A percentile compares a stretch with the other conserved stretches of the same genome.
phyloP scores from a whole-genome alignment of 2,329 filamentous ascomycete genomes.

The Stromatinia cepivora region DNA sequence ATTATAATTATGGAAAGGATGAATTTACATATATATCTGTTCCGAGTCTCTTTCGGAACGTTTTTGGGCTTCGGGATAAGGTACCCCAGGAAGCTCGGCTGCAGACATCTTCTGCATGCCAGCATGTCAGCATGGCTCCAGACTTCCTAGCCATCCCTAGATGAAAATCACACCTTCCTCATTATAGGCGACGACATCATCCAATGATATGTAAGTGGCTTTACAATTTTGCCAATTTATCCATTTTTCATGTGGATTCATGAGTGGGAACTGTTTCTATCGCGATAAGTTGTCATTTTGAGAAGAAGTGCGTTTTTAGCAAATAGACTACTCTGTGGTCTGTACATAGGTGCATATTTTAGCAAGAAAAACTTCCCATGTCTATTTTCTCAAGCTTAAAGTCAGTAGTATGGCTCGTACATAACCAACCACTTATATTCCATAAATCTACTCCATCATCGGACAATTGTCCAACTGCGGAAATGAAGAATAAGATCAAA shows the following conservation, averaged over 20 bases:
- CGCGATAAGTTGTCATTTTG: neutral
- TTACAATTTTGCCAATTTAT: neutral
- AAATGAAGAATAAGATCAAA: conserved; percentile 12
- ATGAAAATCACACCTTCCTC: conserved; percentile 16
- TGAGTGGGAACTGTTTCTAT: neutral
- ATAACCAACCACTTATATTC: neutral
- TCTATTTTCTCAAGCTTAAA: neutral
- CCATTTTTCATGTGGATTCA: neutral
- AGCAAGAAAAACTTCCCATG: neutral
- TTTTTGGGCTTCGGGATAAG: conserved; percentile 1
- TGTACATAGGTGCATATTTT: neutral
- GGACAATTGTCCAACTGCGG: conserved; percentile 4
- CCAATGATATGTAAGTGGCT: neutral
- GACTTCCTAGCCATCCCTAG: conserved; percentile 9
- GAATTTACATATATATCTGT: neutral
- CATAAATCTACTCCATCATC: neutral
- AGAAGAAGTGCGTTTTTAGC: neutral
- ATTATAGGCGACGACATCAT: conserved; percentile 9
- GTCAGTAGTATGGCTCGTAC: neutral
- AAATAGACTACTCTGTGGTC: neutral
- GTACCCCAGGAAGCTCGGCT: conserved; percentile 17
- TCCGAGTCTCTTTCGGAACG: conserved; percentile 8
- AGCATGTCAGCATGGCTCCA: conserved; percentile 13
- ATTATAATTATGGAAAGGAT: neutral
- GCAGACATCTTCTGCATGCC: conserved; percentile 13